A percentile compares a stretch with the other conserved stretches of the same genome.
Evolutionary conservation across 148 eudicot genomes (phyloP).

Genomic region (Persicaria maculosa): DNA sequence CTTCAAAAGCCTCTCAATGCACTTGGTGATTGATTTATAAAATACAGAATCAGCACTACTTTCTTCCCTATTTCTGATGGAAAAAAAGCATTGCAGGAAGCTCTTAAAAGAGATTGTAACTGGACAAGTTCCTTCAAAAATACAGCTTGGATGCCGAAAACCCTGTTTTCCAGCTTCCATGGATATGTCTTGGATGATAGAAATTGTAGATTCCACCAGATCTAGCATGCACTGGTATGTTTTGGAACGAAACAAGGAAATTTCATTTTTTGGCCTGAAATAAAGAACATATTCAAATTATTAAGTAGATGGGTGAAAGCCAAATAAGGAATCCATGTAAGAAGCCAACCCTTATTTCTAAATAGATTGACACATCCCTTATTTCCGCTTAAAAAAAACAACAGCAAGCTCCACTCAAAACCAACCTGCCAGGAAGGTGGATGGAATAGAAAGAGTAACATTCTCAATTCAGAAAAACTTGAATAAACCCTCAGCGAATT

Average conservation of each 20-base stretch:
- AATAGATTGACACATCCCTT: not conserved
- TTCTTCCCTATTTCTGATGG: constrained; percentile 29
- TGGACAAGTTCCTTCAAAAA: constrained; percentile 39
- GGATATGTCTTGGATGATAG: constrained; percentile 35
- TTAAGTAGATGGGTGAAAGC: not conserved
- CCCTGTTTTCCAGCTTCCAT: constrained; percentile 32
- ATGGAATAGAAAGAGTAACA: not conserved
- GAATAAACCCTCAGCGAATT: not conserved
- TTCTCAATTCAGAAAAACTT: not conserved
- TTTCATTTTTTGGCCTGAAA: constrained; percentile 50
- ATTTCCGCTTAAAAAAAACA: not conserved
- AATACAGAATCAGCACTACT: constrained; percentile 25
- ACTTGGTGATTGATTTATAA: constrained; percentile 32
- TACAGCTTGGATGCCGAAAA: constrained; percentile 34
- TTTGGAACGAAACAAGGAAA: constrained; percentile 34
- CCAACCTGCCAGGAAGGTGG: not conserved
- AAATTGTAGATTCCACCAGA: constrained; percentile 50
- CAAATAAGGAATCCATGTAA: not conserved
- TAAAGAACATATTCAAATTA: constrained; percentile 12
- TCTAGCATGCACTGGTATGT: constrained; percentile 44
- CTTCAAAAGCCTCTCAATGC: constrained; percentile 56
- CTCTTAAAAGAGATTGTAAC: constrained; percentile 41
- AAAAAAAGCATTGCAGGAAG: constrained; percentile 54
- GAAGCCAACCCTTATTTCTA: not conserved
- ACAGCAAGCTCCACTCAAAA: not conserved